Evolutionary conservation across 2,329 filamentous ascomycete species (phyloP), one percentile per base, ranked within the genome.

Genomic region (Capronia coronata): DNA sequence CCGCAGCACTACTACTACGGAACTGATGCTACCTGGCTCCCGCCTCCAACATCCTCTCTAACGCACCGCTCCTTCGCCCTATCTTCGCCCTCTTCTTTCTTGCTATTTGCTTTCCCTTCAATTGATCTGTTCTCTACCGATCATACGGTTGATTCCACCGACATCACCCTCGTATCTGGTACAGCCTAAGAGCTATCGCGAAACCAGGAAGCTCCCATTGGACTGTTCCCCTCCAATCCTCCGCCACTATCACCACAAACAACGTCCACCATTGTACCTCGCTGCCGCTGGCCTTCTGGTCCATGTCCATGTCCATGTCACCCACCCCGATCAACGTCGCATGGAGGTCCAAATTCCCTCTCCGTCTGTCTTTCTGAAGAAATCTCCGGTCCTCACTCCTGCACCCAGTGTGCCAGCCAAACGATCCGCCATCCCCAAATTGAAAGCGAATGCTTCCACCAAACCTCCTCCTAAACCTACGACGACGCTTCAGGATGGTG

Each of bases 271-370:
- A n/a, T n/a, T n/a, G n/a, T n/a, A n/a, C 14, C n/a, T 32, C 25
- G 13, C n/a, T 43, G 1, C 40, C 21, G 5, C 25, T 16, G 35
- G 30, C 18, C 37, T 22, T 14, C 23, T 52, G 22, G 38, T 13
- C 46, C 35, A 42, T 46, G 52, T 52, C 46, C 35, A 42, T 46
- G 52, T 52, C 49, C 46, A 55, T 55, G 53, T 50, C 53, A 44
- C 43, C 39, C 48, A 27, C 46, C 38, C 32, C n/a, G 27, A 8
- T 16, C 45, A 21, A 30, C 51, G 49, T 51, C 53, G 64, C 64
- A 77, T 77, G 75, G 79, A 81, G 69, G 77, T 80, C 67, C 75
- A 72, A 63, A 79, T 81, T 57, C 77, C 79, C 53, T 78, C 77
- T 44, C 77, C 78, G 47, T 75, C 77, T 54, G 73, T 74, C 46